Evolutionary conservation across 495 filamentous ascomycete species (phyloP), one percentile per base, ranked within the genome.

Genomic region (Pyrenula aspistea): DNA sequence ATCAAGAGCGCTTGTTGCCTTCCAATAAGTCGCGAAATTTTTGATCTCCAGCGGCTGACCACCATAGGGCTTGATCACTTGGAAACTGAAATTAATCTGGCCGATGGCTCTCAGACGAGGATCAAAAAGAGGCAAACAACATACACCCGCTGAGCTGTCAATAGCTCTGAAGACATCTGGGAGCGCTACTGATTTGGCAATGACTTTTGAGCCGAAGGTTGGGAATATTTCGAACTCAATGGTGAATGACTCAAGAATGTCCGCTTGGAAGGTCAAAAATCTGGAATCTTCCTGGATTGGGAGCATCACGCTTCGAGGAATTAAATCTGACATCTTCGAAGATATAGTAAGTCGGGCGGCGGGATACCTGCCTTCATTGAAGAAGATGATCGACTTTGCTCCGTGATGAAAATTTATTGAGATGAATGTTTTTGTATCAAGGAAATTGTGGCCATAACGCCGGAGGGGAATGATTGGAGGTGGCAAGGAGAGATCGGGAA

Each of bases 1-100:
- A 64, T 95, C 89, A 49, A 91, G 73, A 57, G 94, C 89, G 63
- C 88, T 95, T 2, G 94, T 98, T 1, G 91, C 92, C 71, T 96
- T 97, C 93, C 93, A 98, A 70, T 98, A 98, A 2, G 93, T 97
- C 55, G 95, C 93, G 65, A 97, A 97, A 61, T 96, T 88, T 1
- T 92, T 94, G 55, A 98, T 96, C 67, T 97, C 94, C 42, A 97
- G 72, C 1, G 94, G 89, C 59, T 86, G 85, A n/a, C 94, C 92
- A 59, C 84, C 83, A 70, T 96, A 98, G 1, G 93, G 92, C 66
- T 95, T 95, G 65, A 98, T 96, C 31, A 97, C 87, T 67, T 96
- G 91, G 60, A 86, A 95, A 59, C 88, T 83, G 75, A 98, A 97
- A 54, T 78, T 88, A 58, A 98, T 87, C 63, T 94, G 89, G 22